Base-by-base conservation (phyloP, 208 protist genomes). In the Acanthamoeba rhysodes region DNA sequence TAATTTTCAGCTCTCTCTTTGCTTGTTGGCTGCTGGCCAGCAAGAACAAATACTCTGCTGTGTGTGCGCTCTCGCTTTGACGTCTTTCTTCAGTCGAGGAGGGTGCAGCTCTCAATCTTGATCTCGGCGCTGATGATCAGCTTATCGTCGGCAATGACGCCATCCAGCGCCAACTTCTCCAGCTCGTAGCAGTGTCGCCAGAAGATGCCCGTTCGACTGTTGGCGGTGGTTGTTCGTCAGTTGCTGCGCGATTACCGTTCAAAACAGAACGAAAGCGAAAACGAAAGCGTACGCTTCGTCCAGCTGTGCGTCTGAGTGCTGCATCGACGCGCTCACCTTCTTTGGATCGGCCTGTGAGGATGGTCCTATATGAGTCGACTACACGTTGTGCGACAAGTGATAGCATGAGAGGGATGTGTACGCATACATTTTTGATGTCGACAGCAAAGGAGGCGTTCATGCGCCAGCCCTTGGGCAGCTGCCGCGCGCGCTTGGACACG, bases 181-280 rank as follows among this genome's bases (percentile, higher is more conserved):
- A 82, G 74, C 74, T 82, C 74, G 45, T 82, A 82, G 37, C 74
- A 82, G 37, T 82, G 74, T 82, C 74, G 74, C 74, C 74, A 82
- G 45, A 82, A 82, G 74, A 82, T 82, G 18, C 74, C 74, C 32
- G 74, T 82, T 50, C 74, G 74, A n/a, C 74, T 82, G 74, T 27
- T 0, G 9, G 32, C 9, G 66, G 7, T 74, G 7, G 4, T 74
- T 68, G 6, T 22, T 68, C 8, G 27, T 68, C 1, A 7, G 24
- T 68, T 68, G 22, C 62, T 18, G 0, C 14, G 24, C 22, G 14
- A 74, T 74, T 18, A 18, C 41, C 1, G 5, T 45, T 5, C 41
- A 1, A 45, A 78, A 27, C n/a, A 78, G 37, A 78, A 27, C 16
- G 62, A 68, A 20, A n/a, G 10, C 66, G 32, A 18, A 34, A 55